A percentile compares a stretch with the other conserved stretches of the same genome.
These are phyloP conservation scores for Gentiana macrophylla DNA, from an alignment of 257 asterid genomes.

Conservation along the genomic window DNA sequence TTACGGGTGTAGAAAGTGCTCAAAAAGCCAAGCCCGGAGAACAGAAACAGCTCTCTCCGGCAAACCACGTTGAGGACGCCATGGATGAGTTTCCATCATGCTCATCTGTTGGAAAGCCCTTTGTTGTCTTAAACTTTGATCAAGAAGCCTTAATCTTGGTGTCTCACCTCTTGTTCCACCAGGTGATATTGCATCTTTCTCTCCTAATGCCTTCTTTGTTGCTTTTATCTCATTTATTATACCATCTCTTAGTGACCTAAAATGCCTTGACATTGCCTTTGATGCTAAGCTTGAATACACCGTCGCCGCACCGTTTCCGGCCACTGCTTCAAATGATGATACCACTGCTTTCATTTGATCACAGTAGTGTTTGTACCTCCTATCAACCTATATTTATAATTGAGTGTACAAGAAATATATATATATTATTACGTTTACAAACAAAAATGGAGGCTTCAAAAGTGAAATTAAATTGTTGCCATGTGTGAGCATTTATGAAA, in stretches of 20 bases:
- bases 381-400: conserved; percentile 45
- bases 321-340: conserved; percentile 61
- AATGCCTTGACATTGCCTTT: conserved; percentile 80
- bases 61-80: conserved; percentile 81
- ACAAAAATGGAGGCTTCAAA: conserved; percentile 15
- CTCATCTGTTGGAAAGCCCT: conserved; percentile 63
- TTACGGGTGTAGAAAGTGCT: conserved; percentile 92
- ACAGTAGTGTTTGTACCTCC: conserved; percentile 78
- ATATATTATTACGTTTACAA: not conserved
- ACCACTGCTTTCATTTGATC: conserved; percentile 66
- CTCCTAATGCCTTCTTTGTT: conserved; percentile 57
- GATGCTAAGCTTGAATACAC: conserved; percentile 57
- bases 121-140: conserved; percentile 71
- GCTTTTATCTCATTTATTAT: conserved; percentile 44
- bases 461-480: conserved; percentile 22
- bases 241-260: conserved; percentile 60
- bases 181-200: conserved; percentile 36
- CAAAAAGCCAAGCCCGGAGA: conserved; percentile 89
- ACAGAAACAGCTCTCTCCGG: conserved; percentile 77
- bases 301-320: conserved; percentile 62
- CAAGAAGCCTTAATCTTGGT: conserved; percentile 55
- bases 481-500: conserved; percentile 40
- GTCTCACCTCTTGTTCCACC: conserved; percentile 67
- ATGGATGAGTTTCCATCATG: conserved; percentile 77
- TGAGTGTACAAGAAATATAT: not conserved